Evolutionary conservation across 1,284 basidiomycete genomes (phyloP).

Genomic region (Cryptococcus sp.): DNA sequence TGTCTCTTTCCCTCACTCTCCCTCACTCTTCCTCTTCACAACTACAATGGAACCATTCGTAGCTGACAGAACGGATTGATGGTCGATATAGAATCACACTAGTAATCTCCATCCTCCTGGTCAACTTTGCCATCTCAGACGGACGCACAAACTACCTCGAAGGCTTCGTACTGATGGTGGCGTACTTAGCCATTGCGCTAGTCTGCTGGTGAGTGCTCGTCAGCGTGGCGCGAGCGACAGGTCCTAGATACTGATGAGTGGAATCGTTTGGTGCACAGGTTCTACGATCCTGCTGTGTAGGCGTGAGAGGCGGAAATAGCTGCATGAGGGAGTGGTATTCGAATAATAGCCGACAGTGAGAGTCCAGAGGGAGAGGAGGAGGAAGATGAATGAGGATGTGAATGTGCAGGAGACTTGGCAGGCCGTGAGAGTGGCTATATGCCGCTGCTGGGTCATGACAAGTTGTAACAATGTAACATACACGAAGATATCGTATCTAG

Average conservation of each 20-base stretch:
- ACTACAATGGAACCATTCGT: no score
- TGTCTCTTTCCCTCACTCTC: no score
- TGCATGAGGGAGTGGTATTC: not conserved
- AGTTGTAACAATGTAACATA: no score
- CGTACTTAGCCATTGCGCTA: slow-evolving; percentile 51
- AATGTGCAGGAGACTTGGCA: not conserved
- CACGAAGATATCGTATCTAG: no score
- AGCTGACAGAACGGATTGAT: not conserved
- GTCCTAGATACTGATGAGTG: no score
- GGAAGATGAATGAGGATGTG: not conserved
- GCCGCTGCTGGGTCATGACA: no score
- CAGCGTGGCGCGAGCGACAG: no score
- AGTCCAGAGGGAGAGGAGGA: no score
- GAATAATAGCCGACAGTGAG: no score
- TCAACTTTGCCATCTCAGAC: slow-evolving; percentile 78
- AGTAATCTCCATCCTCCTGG: slow-evolving; percentile 68
- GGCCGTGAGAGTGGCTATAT: no score
- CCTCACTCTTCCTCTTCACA: no score
- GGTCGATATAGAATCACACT: slow-evolving; percentile 47
- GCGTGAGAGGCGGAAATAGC: not conserved
- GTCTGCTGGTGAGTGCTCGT: slow-evolving; percentile 41
- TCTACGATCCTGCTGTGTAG: not conserved
- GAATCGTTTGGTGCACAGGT: not conserved
- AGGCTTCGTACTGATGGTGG: slow-evolving; percentile 60
- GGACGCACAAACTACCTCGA: slow-evolving; percentile 82